A percentile compares a stretch with the other conserved stretches of the same genome.
phyloP scores from a whole-genome alignment of 2,329 filamentous ascomycete species.

The Exophiala dermatitidis region DNA sequence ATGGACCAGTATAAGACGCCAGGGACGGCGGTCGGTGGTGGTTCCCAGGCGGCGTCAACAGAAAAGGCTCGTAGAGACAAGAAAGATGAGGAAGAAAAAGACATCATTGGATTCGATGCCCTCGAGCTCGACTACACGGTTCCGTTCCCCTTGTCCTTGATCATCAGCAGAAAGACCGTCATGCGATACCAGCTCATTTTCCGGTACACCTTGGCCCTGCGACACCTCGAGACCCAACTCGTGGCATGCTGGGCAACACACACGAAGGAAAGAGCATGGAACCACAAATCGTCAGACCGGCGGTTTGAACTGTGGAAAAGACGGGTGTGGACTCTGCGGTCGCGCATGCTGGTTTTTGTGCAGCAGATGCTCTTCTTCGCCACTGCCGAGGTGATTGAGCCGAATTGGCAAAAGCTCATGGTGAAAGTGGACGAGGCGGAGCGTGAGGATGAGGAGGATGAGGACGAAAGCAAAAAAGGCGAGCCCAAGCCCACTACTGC shows the following conservation, averaged over 20 bases:
- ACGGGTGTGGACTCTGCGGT: slow-evolving; percentile 80
- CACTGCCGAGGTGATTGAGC: slow-evolving; percentile 93
- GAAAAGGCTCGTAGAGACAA: slow-evolving; percentile 56
- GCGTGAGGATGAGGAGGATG: slow-evolving; percentile 16
- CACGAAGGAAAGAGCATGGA: slow-evolving; percentile 72
- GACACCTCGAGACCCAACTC: slow-evolving; percentile 80
- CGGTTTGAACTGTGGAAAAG: slow-evolving; percentile 87
- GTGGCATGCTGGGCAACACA: slow-evolving; percentile 87
- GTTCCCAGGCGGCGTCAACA: slow-evolving; percentile 9
- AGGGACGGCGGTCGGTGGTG: slow-evolving; percentile 37
- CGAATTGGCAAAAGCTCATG: slow-evolving; percentile 94
- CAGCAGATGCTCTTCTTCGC: slow-evolving; percentile 96
- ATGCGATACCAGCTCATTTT: slow-evolving; percentile 95
- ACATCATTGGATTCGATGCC: slow-evolving; percentile 83
- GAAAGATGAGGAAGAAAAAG: slow-evolving; percentile 80
- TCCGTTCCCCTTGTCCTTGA: slow-evolving; percentile 88
- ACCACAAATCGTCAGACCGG: slow-evolving; percentile 64
- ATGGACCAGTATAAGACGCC: slow-evolving; percentile 68
- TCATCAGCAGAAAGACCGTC: slow-evolving; percentile 94
- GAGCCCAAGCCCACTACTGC: too few relatives aligned
- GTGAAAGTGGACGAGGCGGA: slow-evolving; percentile 62
- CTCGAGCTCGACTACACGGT: slow-evolving; percentile 90
- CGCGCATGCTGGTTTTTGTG: slow-evolving; percentile 93
- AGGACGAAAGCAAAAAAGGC: neutral
- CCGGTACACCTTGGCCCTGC: slow-evolving; percentile 81